Percentiles rank a stretch among this genome's conserved stretches.
phyloP scores from a whole-genome alignment of 1,284 basidiomycete genomes.

The Heterobasidion irregulare region DNA sequence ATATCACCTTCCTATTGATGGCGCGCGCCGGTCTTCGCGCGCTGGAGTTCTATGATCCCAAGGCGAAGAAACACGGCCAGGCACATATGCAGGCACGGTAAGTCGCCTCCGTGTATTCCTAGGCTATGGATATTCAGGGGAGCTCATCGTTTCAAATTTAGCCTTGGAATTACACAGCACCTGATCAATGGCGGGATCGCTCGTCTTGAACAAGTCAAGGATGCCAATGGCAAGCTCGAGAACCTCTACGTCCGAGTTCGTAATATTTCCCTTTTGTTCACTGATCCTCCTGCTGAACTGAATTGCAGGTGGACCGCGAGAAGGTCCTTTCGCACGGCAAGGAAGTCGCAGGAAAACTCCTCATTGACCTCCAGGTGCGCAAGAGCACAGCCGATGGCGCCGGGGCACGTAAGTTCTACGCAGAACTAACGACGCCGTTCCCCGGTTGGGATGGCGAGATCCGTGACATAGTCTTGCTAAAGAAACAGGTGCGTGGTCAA shows the following conservation, averaged over 20 bases:
- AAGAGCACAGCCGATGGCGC: conserved; percentile 78
- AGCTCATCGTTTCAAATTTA: conserved; percentile 16
- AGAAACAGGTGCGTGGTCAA: conserved; percentile 56
- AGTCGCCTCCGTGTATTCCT: conserved; percentile 9
- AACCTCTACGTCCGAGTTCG: conserved; percentile 64
- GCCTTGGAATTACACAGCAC: conserved; percentile 75
- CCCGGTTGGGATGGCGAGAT: conserved; percentile 69
- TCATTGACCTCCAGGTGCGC: conserved; percentile 72
- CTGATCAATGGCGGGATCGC: conserved; percentile 68
- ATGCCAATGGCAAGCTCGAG: conserved; percentile 46
- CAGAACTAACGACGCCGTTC: conserved; percentile 62
- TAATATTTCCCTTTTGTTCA: conserved; percentile 3
- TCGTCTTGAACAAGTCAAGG: conserved; percentile 57
- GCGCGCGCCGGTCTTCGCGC: conserved; percentile 73
- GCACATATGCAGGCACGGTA: conserved; percentile 89
- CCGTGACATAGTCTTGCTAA: conserved; percentile 66
- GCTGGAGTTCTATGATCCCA: conserved; percentile 78
- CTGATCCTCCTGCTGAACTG: not conserved
- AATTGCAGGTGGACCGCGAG: conserved; percentile 55
- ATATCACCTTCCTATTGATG: conserved; percentile 78
- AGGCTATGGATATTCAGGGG: not conserved
- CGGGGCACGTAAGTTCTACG: conserved; percentile 70
- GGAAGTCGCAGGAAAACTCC: conserved; percentile 59
- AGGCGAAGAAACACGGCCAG: conserved; percentile 76
- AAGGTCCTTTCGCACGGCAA: conserved; percentile 59